phyloP scores from a whole-genome alignment of 2,329 filamentous ascomycete species.

The Venturia asperata region DNA sequence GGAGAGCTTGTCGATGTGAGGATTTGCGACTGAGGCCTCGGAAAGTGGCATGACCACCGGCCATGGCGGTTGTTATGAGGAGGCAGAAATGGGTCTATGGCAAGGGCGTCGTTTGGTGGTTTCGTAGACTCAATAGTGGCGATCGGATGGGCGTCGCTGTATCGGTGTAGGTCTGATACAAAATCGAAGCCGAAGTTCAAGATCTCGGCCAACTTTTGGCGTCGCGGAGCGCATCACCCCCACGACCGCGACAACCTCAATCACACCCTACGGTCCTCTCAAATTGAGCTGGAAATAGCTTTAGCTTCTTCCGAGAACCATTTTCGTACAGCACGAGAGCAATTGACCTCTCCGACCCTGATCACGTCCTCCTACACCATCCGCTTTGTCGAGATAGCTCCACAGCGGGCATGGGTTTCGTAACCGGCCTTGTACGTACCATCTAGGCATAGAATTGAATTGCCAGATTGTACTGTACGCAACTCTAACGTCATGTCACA shows the following conservation, averaged over 20 bases:
- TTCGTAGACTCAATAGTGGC: not conserved
- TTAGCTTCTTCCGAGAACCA: not conserved
- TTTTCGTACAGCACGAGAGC: too few relatives aligned
- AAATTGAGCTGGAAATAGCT: not conserved
- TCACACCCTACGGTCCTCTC: not conserved
- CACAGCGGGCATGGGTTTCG: slow-evolving; percentile 42
- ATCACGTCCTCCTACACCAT: not conserved
- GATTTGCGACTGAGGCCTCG: slow-evolving; percentile 81
- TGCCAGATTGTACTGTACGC: not conserved
- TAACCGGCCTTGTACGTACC: slow-evolving; percentile 42
- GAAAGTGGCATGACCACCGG: slow-evolving; percentile 79
- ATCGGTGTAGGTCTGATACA: not conserved
- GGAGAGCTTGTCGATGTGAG: slow-evolving; percentile 80
- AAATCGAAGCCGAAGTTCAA: not conserved
- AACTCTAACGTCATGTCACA: slow-evolving; percentile 24
- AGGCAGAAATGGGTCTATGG: not conserved
- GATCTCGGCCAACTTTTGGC: slow-evolving; percentile 4
- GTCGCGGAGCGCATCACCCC: slow-evolving; percentile 7
- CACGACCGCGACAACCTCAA: not conserved
- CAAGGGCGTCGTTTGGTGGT: not conserved
- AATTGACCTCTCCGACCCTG: not conserved
- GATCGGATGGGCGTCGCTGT: not conserved
- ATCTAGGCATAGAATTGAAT: slow-evolving; percentile 11
- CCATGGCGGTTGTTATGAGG: slow-evolving; percentile 52
- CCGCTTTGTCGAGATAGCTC: not conserved